Evolutionary conservation across 805 yeast genomes (phyloP).

Genomic region (Candida cerambycidarum): DNA sequence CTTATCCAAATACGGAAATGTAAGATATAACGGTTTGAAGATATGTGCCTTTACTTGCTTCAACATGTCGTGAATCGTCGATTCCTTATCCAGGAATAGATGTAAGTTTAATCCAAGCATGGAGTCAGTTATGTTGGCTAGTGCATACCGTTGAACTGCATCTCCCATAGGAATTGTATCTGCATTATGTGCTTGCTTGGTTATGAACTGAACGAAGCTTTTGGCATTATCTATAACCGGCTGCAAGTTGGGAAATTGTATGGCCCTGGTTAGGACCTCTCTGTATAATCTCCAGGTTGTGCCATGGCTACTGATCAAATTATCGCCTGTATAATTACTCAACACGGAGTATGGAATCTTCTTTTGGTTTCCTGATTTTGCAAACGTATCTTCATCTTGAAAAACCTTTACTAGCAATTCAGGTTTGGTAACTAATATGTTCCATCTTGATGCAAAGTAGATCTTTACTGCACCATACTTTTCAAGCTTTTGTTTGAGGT

Average conservation of each 20-base stretch:
- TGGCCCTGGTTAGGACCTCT: conserved; percentile 42
- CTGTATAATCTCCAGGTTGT: conserved; percentile 51
- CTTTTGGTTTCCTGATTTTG: conserved; percentile 59
- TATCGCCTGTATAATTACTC: conserved; percentile 58
- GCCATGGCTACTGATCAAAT: conserved; percentile 60
- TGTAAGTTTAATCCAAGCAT: conserved; percentile 51
- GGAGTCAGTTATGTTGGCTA: conserved; percentile 51
- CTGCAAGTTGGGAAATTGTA: conserved; percentile 47
- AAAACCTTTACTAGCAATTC: conserved; percentile 45
- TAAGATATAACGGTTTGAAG: conserved; percentile 53
- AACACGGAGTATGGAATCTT: conserved; percentile 57
- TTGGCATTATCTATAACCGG: conserved; percentile 41
- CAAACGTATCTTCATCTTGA: conserved; percentile 49
- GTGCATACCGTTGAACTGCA: conserved; percentile 38
- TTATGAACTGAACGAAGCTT: conserved; percentile 10
- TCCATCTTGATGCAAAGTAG: conserved; percentile 64
- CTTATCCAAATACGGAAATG: conserved; percentile 54
- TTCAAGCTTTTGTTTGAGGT: conserved; percentile 45
- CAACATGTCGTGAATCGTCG: conserved; percentile 40
- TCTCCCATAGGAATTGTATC: conserved; percentile 30
- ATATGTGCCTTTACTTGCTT: conserved; percentile 50
- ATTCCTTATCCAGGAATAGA: conserved; percentile 28
- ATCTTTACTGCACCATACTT: conserved; percentile 58
- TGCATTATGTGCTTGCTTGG: neutral
- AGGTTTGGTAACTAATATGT: conserved; percentile 52